Percentiles rank a stretch among this genome's conserved stretches.
Evolutionary conservation across 2,329 filamentous ascomycete species (phyloP).

Genomic region (Fusarium xylarioides): DNA sequence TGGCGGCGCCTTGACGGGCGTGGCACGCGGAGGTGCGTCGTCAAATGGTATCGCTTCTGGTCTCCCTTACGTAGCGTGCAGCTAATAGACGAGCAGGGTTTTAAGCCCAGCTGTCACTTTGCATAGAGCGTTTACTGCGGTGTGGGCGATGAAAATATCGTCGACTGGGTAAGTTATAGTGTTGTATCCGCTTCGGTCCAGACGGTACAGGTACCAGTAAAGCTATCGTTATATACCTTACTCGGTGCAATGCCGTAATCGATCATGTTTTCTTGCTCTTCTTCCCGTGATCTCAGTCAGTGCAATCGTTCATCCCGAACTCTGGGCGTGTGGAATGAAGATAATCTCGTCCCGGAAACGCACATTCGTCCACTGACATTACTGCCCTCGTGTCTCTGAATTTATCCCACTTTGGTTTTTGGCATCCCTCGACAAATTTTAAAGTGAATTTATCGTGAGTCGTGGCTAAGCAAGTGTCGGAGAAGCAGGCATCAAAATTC

Average conservation of each 20-base stretch:
- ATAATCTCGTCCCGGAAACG: slow-evolving; percentile 8
- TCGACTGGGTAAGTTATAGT: background rate
- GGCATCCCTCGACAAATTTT: background rate
- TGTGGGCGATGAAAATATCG: background rate
- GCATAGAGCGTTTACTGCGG: background rate
- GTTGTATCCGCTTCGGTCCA: background rate
- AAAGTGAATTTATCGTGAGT: background rate
- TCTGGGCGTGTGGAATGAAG: slow-evolving; percentile 16
- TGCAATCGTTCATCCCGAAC: background rate
- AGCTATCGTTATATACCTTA: background rate
- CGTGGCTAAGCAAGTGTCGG: background rate
- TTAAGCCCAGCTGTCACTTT: slow-evolving; percentile 2
- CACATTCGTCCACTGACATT: slow-evolving; percentile 16
- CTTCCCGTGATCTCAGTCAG: background rate
- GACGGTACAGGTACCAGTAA: background rate
- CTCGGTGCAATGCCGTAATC: background rate
- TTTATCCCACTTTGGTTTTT: background rate
- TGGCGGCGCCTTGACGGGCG: slow-evolving; percentile 13
- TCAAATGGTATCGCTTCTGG: slow-evolving; percentile 21
- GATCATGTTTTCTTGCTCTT: background rate
- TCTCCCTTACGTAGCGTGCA: background rate
- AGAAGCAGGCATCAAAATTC: background rate
- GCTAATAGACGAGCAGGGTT: background rate
- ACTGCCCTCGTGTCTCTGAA: background rate
- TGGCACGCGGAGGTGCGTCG: slow-evolving; percentile 4